Conservation (phyloP, 2,329 filamentous ascomycete species). For the Immersiporthe knoxdaviesiana region DNA sequence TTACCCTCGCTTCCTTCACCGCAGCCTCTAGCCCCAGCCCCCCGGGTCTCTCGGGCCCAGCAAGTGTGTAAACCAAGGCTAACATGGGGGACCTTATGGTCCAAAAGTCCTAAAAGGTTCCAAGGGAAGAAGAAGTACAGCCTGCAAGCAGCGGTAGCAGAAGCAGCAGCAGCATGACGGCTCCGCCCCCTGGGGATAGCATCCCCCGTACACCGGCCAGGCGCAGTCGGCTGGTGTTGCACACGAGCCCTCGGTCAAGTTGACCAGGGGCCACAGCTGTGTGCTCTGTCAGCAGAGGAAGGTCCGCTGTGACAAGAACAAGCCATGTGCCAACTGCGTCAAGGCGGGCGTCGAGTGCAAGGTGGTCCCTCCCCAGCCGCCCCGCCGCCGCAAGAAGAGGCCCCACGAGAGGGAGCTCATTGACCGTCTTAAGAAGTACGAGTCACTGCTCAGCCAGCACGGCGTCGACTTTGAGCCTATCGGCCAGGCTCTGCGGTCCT, state of each 20-base stretch:
- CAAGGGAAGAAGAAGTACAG: too few relatives aligned
- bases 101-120: background rate
- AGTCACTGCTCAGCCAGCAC: slow-evolving; percentile 66
- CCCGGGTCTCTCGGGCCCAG: slow-evolving; percentile 28
- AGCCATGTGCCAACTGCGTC: slow-evolving; percentile 71
- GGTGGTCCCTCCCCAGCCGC: slow-evolving; percentile 59
- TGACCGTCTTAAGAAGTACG: slow-evolving; percentile 70
- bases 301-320: slow-evolving; percentile 73
- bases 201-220: slow-evolving; percentile 36
- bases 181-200: slow-evolving; percentile 20
- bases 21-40: slow-evolving; percentile 11
- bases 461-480: slow-evolving; percentile 71
- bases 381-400: slow-evolving; percentile 62
- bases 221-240: slow-evolving; percentile 25
- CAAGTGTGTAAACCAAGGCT: slow-evolving; percentile 17
- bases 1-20: slow-evolving; percentile 10
- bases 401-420: slow-evolving; percentile 73
- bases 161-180: slow-evolving; percentile 24
- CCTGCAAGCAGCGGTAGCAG: background rate
- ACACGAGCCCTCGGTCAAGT: slow-evolving; percentile 51
- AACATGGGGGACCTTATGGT: slow-evolving; percentile 17
- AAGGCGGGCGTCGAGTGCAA: slow-evolving; percentile 65
- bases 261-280: slow-evolving; percentile 66
- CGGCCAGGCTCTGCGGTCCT: slow-evolving; percentile 52
- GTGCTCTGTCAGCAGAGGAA: slow-evolving; percentile 77